Percentiles rank a stretch among this genome's conserved stretches.
Conservation (phyloP, 805 yeast genomes). For the Metschnikowia bowlesiae region DNA sequence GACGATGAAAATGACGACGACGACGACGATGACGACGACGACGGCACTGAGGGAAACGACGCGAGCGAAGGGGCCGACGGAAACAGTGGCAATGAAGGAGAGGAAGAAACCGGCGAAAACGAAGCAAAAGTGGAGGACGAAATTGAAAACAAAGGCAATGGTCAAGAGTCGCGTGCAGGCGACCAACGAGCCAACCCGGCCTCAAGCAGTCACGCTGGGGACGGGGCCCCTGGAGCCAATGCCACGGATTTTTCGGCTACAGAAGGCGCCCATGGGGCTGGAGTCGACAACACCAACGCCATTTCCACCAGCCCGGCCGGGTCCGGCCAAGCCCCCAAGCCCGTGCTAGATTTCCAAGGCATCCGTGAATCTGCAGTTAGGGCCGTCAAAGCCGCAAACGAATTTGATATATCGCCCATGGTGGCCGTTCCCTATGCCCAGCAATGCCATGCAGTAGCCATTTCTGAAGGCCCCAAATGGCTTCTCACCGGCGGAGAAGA, state of each 20-base stretch:
- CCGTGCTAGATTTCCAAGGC: background rate
- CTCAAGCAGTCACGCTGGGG: background rate
- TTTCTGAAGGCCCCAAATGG: conserved; percentile 79
- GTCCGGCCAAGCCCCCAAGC: background rate
- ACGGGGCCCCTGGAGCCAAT: background rate
- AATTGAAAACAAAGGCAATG: background rate
- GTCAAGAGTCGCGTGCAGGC: background rate
- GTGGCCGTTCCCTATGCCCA: conserved; percentile 84
- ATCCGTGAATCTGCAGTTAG: conserved; percentile 25
- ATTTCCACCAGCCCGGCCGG: background rate
- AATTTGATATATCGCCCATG: conserved; percentile 72
- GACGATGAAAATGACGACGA: conserved; percentile 15
- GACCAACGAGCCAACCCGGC: background rate
- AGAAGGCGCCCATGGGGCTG: conserved; percentile 3
- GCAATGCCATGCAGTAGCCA: conserved; percentile 71
- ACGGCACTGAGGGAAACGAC: conserved; percentile 6
- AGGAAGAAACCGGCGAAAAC: background rate
- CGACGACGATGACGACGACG: conserved; percentile 9
- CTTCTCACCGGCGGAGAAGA: conserved; percentile 94
- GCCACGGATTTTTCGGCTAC: conserved; percentile 20
- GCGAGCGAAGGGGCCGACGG: conserved; percentile 1
- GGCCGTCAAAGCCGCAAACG: conserved; percentile 48
- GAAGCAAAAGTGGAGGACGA: background rate
- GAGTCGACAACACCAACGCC: background rate
- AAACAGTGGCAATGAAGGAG: background rate